Percentiles rank a stretch among this genome's conserved stretches.
Evolutionary conservation across 768 basidiomycete species (phyloP).

Genomic region (Pisolithus orientalis): DNA sequence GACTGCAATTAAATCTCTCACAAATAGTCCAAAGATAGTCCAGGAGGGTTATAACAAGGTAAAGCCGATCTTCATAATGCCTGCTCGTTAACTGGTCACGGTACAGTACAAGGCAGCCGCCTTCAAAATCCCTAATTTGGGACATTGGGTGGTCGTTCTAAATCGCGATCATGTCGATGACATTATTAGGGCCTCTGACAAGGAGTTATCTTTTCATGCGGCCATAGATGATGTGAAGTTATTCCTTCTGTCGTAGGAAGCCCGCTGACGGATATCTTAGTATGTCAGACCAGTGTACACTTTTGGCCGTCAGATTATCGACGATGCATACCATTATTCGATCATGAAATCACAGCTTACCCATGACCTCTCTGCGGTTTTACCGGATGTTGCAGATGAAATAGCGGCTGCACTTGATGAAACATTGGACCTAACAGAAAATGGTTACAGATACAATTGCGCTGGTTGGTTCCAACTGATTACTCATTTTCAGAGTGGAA

Average conservation of each 20-base stretch:
- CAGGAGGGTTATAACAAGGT: conserved; percentile 29
- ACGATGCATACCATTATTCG: neutral
- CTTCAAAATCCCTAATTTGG: neutral
- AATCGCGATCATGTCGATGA: neutral
- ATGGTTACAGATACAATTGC: neutral
- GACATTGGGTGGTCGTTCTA: neutral
- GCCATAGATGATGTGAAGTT: neutral
- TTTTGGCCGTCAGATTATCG: neutral
- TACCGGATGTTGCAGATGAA: neutral
- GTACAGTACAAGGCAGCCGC: neutral
- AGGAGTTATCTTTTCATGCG: neutral
- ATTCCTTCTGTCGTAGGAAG: neutral
- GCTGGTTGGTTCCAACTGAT: neutral
- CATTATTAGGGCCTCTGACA: neutral
- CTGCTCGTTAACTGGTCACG: neutral
- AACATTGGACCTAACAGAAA: neutral
- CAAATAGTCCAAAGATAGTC: conserved; percentile 16
- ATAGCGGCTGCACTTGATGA: neutral
- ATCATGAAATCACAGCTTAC: neutral
- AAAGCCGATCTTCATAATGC: neutral
- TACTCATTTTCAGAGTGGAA: neutral
- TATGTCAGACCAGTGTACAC: neutral
- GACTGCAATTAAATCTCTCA: conserved; percentile 11
- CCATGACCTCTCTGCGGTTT: neutral
- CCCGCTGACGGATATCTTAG: neutral